Evolutionary conservation across 306 rosid species (phyloP).

Genomic region (Quercus agrifolia): DNA sequence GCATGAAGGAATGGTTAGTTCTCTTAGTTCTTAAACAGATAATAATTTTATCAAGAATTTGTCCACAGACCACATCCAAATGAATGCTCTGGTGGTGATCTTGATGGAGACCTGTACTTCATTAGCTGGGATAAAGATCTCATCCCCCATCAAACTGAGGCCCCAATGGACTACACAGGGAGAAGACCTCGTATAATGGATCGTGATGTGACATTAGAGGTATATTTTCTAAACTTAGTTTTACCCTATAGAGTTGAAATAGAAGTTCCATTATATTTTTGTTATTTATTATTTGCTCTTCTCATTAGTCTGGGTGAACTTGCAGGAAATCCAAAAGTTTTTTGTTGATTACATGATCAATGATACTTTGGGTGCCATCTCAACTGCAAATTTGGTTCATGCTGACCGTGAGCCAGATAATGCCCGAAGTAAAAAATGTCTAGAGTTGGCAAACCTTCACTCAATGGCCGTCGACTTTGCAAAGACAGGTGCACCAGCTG

Average conservation of each 20-base stretch:
- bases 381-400: slow-evolving; percentile 86
- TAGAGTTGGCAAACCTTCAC: slow-evolving; percentile 73
- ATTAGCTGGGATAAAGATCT: slow-evolving; percentile 86
- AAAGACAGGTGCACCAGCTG: slow-evolving; percentile 95
- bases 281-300: slow-evolving; percentile 11
- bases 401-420: slow-evolving; percentile 78
- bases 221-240: slow-evolving; percentile 20
- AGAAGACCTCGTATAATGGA: slow-evolving; percentile 85
- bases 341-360: slow-evolving; percentile 93
- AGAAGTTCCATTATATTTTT: background rate
- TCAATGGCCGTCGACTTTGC: slow-evolving; percentile 98
- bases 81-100: slow-evolving; percentile 98
- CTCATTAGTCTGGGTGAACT: slow-evolving; percentile 2
- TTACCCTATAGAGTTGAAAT: background rate
- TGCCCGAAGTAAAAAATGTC: slow-evolving; percentile 66
- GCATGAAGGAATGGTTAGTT: background rate
- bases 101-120: slow-evolving; percentile 90
- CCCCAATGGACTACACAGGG: slow-evolving; percentile 83
- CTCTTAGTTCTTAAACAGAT: background rate
- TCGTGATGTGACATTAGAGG: slow-evolving; percentile 79
- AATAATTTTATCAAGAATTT: slow-evolving; percentile 14
- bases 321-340: slow-evolving; percentile 83
- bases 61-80: slow-evolving; percentile 72
- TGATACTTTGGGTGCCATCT: slow-evolving; percentile 89
- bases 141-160: slow-evolving; percentile 63